Evolutionary conservation across 352 stramenopile species (phyloP).

Genomic region (Pythium guiyangense): DNA sequence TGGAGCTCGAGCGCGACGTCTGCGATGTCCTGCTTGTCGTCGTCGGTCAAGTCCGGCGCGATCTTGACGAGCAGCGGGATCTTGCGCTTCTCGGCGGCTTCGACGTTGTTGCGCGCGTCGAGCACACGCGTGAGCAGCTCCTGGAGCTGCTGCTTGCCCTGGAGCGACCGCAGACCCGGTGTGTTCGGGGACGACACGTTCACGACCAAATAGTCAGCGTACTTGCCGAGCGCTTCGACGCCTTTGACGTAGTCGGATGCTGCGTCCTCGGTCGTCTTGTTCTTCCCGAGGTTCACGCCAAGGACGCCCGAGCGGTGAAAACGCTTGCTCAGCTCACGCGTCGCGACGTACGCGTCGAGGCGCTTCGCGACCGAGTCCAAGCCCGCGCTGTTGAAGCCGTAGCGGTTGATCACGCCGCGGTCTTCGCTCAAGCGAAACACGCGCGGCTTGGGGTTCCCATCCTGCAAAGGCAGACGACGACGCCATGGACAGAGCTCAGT

Average conservation of each 20-base stretch:
- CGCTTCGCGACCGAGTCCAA: conserved; percentile 70
- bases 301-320: conserved; percentile 78
- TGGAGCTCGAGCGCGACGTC: conserved; percentile 79
- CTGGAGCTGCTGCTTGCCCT: conserved; percentile 80
- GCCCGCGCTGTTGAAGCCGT: conserved; percentile 97
- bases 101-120: conserved; percentile 57
- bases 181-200: conserved; percentile 98
- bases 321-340: conserved; percentile 23
- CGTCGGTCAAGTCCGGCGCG: conserved; percentile 92
- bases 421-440: conserved; percentile 96
- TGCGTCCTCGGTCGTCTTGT: conserved; percentile 89
- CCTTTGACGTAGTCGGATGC: conserved; percentile 89
- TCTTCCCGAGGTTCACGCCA: conserved; percentile 98
- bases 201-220: conserved; percentile 97
- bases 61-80: conserved; percentile 97
- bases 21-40: conserved; percentile 95
- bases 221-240: conserved; percentile 89
- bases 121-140: conserved; percentile 71
- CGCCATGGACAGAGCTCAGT: too few relatives aligned
- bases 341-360: conserved; percentile 54
- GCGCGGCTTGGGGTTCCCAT: conserved; percentile 94
- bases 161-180: conserved; percentile 75
- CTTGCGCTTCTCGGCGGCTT: conserved; percentile 40
- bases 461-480: conserved; percentile 29
- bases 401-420: conserved; percentile 96